A percentile compares a stretch with the other conserved stretches of the same genome.
Conservation (phyloP, 83 land plant genomes). For the Diphasiastrum complanatum region DNA sequence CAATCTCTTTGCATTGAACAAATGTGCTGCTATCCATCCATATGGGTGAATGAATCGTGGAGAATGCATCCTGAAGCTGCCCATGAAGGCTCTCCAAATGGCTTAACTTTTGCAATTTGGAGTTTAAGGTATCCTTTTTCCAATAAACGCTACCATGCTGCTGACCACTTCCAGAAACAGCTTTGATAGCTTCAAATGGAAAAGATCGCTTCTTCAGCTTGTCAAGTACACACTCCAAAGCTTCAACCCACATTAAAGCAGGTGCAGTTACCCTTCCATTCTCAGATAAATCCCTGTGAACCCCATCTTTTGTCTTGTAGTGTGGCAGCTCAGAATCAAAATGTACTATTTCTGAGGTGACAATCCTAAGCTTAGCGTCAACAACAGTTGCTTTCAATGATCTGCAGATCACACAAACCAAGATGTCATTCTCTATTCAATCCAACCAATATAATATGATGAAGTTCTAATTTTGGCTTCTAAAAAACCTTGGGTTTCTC, state of each 20-base stretch:
- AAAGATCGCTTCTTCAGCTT: constrained; percentile 48
- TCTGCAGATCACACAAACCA: constrained; percentile 41
- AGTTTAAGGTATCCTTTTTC: constrained; percentile 46
- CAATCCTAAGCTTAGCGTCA: constrained; percentile 53
- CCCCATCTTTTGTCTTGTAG: constrained; percentile 87
- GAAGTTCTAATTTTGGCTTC: too few species aligned
- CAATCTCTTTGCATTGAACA: constrained; percentile 70
- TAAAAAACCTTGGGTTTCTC: too few species aligned
- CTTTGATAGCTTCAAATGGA: constrained; percentile 58
- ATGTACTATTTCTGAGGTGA: constrained; percentile 49
- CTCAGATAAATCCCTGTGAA: constrained; percentile 54
- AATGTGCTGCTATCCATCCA: constrained; percentile 99
- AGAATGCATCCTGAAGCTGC: constrained; percentile 71
- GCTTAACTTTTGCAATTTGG: constrained; percentile 42
- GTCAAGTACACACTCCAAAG: constrained; percentile 64
- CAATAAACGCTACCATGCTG: constrained; percentile 99
- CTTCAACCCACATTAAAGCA: constrained; percentile 95
- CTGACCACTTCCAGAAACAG: constrained; percentile 95
- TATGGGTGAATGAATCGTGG: constrained; percentile 73
- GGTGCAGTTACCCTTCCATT: constrained; percentile 86
- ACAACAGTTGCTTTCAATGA: constrained; percentile 87
- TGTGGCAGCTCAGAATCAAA: constrained; percentile 88
- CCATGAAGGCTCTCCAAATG: constrained; percentile 36
- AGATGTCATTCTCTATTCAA: too few species aligned
- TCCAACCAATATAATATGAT: too few species aligned